Evolutionary conservation across 805 yeast genomes (phyloP), one percentile per base, ranked within the genome.

Genomic region (Pichia insulana): DNA sequence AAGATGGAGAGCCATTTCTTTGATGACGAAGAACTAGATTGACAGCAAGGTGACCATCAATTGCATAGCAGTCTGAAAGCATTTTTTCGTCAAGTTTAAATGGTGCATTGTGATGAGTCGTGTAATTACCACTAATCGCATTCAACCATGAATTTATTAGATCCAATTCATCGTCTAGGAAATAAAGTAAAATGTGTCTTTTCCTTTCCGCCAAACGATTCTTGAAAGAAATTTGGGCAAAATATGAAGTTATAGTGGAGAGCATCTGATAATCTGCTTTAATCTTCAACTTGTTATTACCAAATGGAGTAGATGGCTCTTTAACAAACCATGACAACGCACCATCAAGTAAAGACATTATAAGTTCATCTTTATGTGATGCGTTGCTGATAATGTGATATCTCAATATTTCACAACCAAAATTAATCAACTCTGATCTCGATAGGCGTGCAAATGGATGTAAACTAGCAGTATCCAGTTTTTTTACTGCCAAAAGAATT

Each of bases 361-460:
- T 72, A 50, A 88, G 61, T 2, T 59, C 52, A 2, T 60, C 45
- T 18, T 67, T 64, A 44, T 70, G 68, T 48, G 71, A 66, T 1
- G 80, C 68, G 2, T 64, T 60, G 37, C 77, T 67, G 43, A 69
- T 68, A 35, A 59, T 51, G 55, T 83, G 86, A 22, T 73, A 74
- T 15, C 64, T 67, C 46, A 84, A 63, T 2, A 88, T 69, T 37
- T 80, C 82, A 40, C 83, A 64, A 0, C 88, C 76, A 53, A 87
- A 79, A 33, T 70, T 63, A 37, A 87, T 67, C 49, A 90, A 60
- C 56, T 86, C 94, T 55, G 83, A 83, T 45, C 97, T 70, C 7
- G 74, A 69, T 46, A 78, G 58, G 47, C 97, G 71, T 0, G 96
- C 77, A 57, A 78, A 78, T 9, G 97, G 95, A 61, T 90, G 97